Evolutionary conservation across 768 basidiomycete species (phyloP).

Genomic region (Cystofilobasidium ferigula): DNA sequence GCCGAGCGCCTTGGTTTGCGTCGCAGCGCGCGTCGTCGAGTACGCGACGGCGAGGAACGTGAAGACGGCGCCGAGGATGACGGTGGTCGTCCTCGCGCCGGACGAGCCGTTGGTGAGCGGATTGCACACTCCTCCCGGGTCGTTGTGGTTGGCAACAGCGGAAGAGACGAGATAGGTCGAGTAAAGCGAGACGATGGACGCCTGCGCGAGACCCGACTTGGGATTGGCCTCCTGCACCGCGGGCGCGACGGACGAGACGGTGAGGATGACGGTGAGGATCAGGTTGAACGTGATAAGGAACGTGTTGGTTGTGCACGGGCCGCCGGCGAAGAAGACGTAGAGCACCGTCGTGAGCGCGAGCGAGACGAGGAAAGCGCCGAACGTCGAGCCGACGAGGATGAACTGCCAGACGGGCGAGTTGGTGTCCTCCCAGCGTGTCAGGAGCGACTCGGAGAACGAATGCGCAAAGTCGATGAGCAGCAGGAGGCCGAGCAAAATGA

Average conservation of each 20-base stretch:
- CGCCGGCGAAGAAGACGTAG: constrained; percentile 80
- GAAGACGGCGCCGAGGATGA: constrained; percentile 82
- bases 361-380: constrained; percentile 70
- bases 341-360: constrained; percentile 78
- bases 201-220: constrained; percentile 85
- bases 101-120: constrained; percentile 56
- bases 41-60: constrained; percentile 98
- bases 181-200: constrained; percentile 93
- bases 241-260: constrained; percentile 71
- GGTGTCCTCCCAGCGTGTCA: constrained; percentile 86
- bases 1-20: constrained; percentile 79
- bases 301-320: constrained; percentile 81
- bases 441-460: constrained; percentile 92
- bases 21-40: constrained; percentile 89
- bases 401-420: constrained; percentile 89
- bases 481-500: constrained; percentile 93
- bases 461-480: constrained; percentile 98
- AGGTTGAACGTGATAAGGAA: constrained; percentile 96
- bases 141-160: constrained; percentile 83
- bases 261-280: constrained; percentile 63
- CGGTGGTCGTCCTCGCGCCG: constrained; percentile 66
- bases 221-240: constrained; percentile 83
- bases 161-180: constrained; percentile 91
- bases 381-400: constrained; percentile 84
- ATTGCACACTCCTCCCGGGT: constrained; percentile 60